Evolutionary conservation across 148 eudicot species (phyloP), one percentile per base, ranked within the genome.

Genomic region (Polygonum aviculare): DNA sequence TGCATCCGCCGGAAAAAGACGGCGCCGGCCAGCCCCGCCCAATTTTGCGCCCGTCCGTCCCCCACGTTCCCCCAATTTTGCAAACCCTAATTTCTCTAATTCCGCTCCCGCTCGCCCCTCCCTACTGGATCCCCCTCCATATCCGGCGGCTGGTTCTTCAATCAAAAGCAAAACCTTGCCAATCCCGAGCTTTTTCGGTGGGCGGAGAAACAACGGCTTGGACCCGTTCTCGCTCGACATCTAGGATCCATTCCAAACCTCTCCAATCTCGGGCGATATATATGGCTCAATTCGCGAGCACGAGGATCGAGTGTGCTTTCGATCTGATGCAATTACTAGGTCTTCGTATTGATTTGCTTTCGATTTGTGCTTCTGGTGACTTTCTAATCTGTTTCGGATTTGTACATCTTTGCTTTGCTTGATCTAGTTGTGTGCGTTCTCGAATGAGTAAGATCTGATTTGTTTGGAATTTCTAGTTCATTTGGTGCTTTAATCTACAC

Each of bases 221-320:
- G 82, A 82, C 40, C 82, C 82, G 12, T 74, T 82, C 72, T 79
- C 81, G 35, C 78, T 76, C 16, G 75, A 76, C 26, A 1, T 72
- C 0, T 80, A 65, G 80, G 78, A 57, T 15, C 78, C 65, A 19
- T 75, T 82, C 69, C 75, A 85, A 3, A 40, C 74, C 7, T 57
- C 82, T 5, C 59, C 82, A 31, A 83, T 65, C 31, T 79, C 51
- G 1, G 51, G 77, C 7, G 87, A 86, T 11, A 0, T 0, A 26
- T 26, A 72, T 81, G 11, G 80, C 89, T 4, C 84, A 82, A 16
- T 84, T 86, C 0, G 85, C 85, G 0, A 84, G 74, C 69, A 77
- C 82, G 0, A 38, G 79, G 49, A 80, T 86, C 1, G 87, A 86
- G 31, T 86, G 89, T 26, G 31, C 31, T 26, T 26, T 26, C 31